Evolutionary conservation across 768 basidiomycete genomes (phyloP), one percentile per base, ranked within the genome.

Genomic region (Sutorius australiensis): DNA sequence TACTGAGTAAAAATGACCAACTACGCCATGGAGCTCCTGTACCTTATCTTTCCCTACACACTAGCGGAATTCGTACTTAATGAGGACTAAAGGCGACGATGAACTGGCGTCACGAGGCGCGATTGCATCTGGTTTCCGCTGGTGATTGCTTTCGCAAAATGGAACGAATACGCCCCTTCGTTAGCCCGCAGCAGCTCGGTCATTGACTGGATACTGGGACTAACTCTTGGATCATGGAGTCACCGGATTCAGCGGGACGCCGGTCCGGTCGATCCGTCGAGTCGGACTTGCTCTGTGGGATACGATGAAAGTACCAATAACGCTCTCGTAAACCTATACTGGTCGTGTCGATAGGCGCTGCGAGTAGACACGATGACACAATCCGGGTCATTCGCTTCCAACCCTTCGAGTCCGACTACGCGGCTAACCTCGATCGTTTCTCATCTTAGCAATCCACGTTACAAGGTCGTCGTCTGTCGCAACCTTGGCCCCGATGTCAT

Each of bases 401-500:
- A 45, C 40, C 48, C 39, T 39, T 14, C 34, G 24, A 24, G 24
- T 24, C 24, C 52, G 33, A 45, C 45, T 30, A 32, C 43, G n/a
- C 66, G 57, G 53, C 69, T 73, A 37, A 69, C 62, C 28, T 64
- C 60, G 16, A 28, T 61, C 46, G 34, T 52, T 37, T 67, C 62
- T 44, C 57, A 60, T 47, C 58, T 70, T 50, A 59, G 53, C 46
- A 61, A 54, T 48, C 33, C 50, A 38, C 66, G 61, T 28, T 61
- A 58, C 47, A 78, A 76, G 58, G 73, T 87, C 48, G 78, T 89
- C 6, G 75, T 88, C 19, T 77, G 78, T 32, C 79, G 84, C 49
- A 69, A 81, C 61, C 72, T 89, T 21, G 86, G 86, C 2, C 76
- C 79, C 16, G 78, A 86, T 60, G 79, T 78, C 3, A 86, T 88